These are phyloP conservation scores for Hericium rajendrae DNA, from an alignment of 768 basidiomycete genomes.

Conservation along the genomic window DNA sequence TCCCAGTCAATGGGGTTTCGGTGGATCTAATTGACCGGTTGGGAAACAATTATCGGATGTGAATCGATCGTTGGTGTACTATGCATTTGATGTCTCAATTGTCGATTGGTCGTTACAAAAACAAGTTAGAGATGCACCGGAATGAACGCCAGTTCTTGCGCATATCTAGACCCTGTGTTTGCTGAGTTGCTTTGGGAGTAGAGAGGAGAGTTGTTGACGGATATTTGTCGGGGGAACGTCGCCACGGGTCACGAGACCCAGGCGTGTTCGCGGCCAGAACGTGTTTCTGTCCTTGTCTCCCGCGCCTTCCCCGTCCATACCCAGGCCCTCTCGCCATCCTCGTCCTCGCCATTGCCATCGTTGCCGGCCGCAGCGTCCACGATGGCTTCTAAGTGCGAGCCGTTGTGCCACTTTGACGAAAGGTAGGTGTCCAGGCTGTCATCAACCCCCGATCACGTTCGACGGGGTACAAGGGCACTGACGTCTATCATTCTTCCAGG, in stretches of 20 bases:
- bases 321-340: background rate
- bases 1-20: too few relatives aligned
- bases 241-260: background rate
- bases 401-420: slow-evolving; percentile 70
- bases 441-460: background rate
- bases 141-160: too few relatives aligned
- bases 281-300: slow-evolving; percentile 3
- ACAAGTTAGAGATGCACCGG: too few relatives aligned
- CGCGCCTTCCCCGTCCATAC: background rate
- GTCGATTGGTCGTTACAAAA: too few relatives aligned
- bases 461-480: background rate
- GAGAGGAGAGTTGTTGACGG: too few relatives aligned
- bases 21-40: too few relatives aligned
- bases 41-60: too few relatives aligned
- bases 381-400: slow-evolving; percentile 53
- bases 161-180: too few relatives aligned
- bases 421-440: slow-evolving; percentile 35
- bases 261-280: slow-evolving; percentile 1
- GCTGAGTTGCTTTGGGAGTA: too few relatives aligned
- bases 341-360: slow-evolving; percentile 9
- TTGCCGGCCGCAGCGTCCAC: background rate
- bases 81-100: too few relatives aligned
- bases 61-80: too few relatives aligned
- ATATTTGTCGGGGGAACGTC: too few relatives aligned
- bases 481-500: slow-evolving; percentile 20